These are phyloP conservation scores for Globisporangium irregulare DNA, from an alignment of 352 stramenopile species.

Conservation along the genomic window DNA sequence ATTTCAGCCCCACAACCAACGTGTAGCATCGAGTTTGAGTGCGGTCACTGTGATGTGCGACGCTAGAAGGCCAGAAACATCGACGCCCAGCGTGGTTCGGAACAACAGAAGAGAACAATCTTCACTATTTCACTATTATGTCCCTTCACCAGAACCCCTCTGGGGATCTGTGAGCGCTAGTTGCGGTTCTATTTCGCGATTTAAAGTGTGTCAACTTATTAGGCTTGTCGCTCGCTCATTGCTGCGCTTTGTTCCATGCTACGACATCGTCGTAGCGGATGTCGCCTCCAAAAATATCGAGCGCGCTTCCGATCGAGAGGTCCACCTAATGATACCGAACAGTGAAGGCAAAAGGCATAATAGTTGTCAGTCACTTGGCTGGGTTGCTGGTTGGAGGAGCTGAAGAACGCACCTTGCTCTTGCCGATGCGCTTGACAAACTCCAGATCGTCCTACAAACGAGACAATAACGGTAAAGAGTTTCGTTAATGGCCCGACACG, in stretches of 20 bases:
- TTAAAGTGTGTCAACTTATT: not conserved
- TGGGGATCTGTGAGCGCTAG: not conserved
- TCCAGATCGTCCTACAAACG: conserved; percentile 89
- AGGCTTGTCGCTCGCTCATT: conserved; percentile 1
- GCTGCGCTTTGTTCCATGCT: conserved; percentile 69
- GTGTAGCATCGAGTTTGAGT: no score
- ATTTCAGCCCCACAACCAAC: no score
- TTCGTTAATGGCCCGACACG: not conserved
- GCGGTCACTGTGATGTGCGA: no score
- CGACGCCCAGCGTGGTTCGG: no score
- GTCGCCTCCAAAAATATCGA: conserved; percentile 96
- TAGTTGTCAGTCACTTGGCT: not conserved
- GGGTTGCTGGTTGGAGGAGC: not conserved
- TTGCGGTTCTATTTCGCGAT: not conserved
- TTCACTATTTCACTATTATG: no score
- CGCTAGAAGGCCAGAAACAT: no score
- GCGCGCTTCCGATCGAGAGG: conserved; percentile 96
- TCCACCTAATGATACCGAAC: conserved; percentile 74
- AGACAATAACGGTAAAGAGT: not conserved
- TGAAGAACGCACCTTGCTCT: conserved; percentile 61
- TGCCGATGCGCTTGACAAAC: conserved; percentile 90
- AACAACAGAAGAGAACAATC: no score
- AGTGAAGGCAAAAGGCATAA: not conserved
- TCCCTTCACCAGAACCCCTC: no score
- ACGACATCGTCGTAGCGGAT: conserved; percentile 94